Evolutionary conservation across 192 early-diverging fungal genomes (phyloP), one percentile per base, ranked within the genome.

Genomic region (Coemansia brasiliensis): DNA sequence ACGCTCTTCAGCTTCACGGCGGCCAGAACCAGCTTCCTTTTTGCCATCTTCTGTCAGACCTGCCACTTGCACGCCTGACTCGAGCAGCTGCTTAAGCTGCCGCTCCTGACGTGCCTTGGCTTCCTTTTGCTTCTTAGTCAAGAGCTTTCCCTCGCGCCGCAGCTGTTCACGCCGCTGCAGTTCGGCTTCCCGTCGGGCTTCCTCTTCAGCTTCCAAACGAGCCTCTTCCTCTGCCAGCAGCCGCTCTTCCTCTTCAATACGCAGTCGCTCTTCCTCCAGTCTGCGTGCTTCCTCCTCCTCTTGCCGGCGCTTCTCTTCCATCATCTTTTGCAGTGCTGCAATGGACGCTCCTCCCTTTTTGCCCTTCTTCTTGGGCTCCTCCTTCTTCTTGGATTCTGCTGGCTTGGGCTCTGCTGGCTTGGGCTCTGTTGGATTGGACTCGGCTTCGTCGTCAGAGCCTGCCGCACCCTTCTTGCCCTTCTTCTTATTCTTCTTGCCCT

Each of bases 81-180:
- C 79, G 15, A 96, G 65, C 79, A 96, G 75, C 22, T 85, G 86
- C 60, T 94, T 82, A 27, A 90, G 83, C 57, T 84, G 85, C 27
- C 83, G 70, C 57, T 90, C 80, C 48, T 85, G 86, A 38, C 77
- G 83, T 5, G 83, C 83, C 64, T 92, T 84, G 42, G 88, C 91
- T 52, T 86, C 86, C 77, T 92, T 94, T 69, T 98, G 93, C n/a
- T 90, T 85, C 72, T 92, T 92, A 27, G 94, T 93, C 64, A 95
- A 79, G 50, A 95, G 86, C 70, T 96, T 94, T 41, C 97, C 95
- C 43, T 92, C 86, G 65, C 90, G 93, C 39, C 87, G 88, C 22
- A 94, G 84, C 72, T 96, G 90, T 59, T 96, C 92, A 67, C 90
- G 91, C 71, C 92, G 92, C 55, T 78, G 69, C n/a, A 59, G 82